Evolutionary conservation across 306 rosid genomes (phyloP), one percentile per base, ranked within the genome.

Genomic region (Prunus davidiana): DNA sequence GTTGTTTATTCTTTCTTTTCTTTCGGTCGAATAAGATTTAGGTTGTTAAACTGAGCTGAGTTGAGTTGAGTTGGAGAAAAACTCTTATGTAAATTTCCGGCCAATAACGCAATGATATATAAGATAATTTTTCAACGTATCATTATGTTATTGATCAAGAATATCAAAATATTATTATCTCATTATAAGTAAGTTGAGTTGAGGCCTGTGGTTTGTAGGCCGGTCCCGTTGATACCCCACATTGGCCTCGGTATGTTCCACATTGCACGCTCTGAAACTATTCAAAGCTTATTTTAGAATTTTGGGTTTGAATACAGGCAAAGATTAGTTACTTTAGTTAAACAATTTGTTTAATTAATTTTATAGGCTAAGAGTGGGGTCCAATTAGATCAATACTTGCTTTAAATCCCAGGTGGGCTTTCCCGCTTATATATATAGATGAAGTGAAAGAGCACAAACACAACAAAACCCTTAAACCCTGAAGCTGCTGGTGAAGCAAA

Each of bases 171-270:
- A 32, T 0, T 5, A 0, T 32, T 5, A 32, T 32, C 6, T 6
- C 6, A 6, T 0, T 4, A 0, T 0, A 4, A 7, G 1, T 24
- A 2, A 10, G 64, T 60, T 20, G 25, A 56, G 64, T 1, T 22
- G 8, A 60, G 34, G 73, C 22, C 49, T 82, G 30, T 56, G 58
- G 43, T 50, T 46, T 80, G 78, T 88, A 79, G 89, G 75, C 70
- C 88, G 93, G 93, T 87, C 97, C 73, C 88, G 79, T 63, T 61
- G 78, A 87, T 84, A 47, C 87, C 91, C 89, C 88, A 69, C 94
- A 90, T 84, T 88, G 74, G 73, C 93, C 96, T 93, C 93, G 98
- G 77, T 79, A 24, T 67, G 55, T 51, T 72, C 82, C 82, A 75
- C 13, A 10, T 27, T 73, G 89, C 94, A 91, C 83, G 93, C 93